Conservation (phyloP, 208 protist species). For the Leishmania gerbilli region DNA sequence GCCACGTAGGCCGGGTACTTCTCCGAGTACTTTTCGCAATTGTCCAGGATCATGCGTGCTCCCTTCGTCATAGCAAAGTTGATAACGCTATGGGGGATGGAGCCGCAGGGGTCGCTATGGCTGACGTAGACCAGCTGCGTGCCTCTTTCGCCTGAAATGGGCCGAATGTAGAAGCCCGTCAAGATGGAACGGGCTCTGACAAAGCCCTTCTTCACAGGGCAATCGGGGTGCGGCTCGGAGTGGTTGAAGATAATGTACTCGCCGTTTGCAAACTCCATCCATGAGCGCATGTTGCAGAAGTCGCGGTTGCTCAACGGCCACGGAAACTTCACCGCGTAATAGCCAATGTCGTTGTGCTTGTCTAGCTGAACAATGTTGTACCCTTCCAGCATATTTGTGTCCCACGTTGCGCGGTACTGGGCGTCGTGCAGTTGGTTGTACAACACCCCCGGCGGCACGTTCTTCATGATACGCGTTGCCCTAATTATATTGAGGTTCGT, state of each 20-base stretch:
- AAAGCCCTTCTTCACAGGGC: conserved; percentile 78
- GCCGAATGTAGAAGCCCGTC: conserved; percentile 83
- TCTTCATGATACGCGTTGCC: conserved; percentile 65
- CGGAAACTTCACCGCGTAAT: conserved; percentile 89
- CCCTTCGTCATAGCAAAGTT: conserved; percentile 79
- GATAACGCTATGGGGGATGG: conserved; percentile 79
- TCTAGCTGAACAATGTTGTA: conserved; percentile 87
- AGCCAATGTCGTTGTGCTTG: conserved; percentile 89
- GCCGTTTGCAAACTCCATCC: conserved; percentile 90
- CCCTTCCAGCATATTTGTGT: conserved; percentile 86
- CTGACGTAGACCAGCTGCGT: conserved; percentile 80
- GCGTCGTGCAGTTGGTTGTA: conserved; percentile 91
- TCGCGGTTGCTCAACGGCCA: conserved; percentile 88
- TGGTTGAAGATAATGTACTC: conserved; percentile 94
- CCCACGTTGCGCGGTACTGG: conserved; percentile 83
- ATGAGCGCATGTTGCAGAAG: conserved; percentile 93
- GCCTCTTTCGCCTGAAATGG: conserved; percentile 36
- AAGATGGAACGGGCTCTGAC: conserved; percentile 83
- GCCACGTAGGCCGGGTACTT: conserved; percentile 60
- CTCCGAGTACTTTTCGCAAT: conserved; percentile 67
- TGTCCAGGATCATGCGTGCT: conserved; percentile 59
- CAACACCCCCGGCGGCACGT: conserved; percentile 61
- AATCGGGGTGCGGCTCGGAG: conserved; percentile 77
- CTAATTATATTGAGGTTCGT: conserved; percentile 81
- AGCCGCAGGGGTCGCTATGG: conserved; percentile 86